Conservation (phyloP, 1,284 basidiomycete genomes). For the Tremellales sp. region DNA sequence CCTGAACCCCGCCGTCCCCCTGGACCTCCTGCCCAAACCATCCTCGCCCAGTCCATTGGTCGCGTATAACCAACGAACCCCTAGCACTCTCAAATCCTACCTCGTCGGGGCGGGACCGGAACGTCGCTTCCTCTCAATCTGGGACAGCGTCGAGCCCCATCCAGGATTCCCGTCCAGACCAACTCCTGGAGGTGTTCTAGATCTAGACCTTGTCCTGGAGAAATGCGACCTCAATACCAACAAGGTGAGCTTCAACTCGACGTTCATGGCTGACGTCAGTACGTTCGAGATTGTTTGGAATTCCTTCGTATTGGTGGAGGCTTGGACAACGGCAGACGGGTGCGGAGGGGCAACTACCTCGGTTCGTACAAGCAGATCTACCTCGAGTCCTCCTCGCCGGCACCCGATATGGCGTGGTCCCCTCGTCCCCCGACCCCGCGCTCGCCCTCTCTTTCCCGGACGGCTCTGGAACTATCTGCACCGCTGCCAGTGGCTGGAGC, state of each 20-base stretch:
- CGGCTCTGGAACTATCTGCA: constrained; percentile 33
- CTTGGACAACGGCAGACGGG: constrained; percentile 59
- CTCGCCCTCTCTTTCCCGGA: constrained; percentile 26
- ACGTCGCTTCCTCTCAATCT: constrained; percentile 72
- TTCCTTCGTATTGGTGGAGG: constrained; percentile 63
- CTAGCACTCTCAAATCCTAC: constrained; percentile 26
- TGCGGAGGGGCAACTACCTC: constrained; percentile 58
- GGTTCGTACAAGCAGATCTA: constrained; percentile 65
- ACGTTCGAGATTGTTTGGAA: constrained; percentile 73
- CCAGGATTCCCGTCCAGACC: constrained; percentile 67
- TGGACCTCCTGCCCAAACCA: constrained; percentile 53
- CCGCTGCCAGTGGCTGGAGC: constrained; percentile 29
- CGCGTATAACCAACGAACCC: constrained; percentile 31
- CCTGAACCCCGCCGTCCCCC: constrained; percentile 62
- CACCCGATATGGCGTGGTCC: constrained; percentile 22
- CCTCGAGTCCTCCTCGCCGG: constrained; percentile 51
- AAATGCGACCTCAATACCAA: constrained; percentile 78
- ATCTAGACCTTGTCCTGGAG: constrained; percentile 81
- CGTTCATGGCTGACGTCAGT: constrained; percentile 49
- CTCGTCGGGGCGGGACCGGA: constrained; percentile 64
- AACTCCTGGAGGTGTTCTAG: constrained; percentile 70
- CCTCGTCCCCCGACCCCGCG: constrained; percentile 19
- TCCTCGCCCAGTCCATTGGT: constrained; percentile 27
- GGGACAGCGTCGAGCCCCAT: constrained; percentile 40
- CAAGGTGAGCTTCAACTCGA: constrained; percentile 60